Evolutionary conservation across 768 basidiomycete species (phyloP), one percentile per base, ranked within the genome.

Genomic region (Tephrocybe rancida): DNA sequence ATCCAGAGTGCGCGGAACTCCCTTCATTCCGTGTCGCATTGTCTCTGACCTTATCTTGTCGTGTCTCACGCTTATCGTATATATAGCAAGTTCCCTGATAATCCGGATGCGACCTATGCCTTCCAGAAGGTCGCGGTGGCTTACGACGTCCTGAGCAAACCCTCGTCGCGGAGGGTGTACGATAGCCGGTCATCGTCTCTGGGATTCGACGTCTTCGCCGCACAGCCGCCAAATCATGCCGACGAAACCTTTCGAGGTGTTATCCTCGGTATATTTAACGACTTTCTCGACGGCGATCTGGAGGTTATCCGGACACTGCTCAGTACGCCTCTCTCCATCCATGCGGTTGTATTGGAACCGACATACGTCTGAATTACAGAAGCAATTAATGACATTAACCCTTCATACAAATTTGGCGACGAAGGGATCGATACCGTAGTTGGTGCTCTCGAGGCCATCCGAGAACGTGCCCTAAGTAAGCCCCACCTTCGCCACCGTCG

Each of bases 61-160:
- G 34, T 45, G 45, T 56, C 48, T 56, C 50, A 52, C 44, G 38
- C 47, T 59, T 59, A 53, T 22, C 44, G 2, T 58, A 13, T 60
- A 94, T 58, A 13, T 60, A 94, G 92, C 65, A 94, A 93, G 74
- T 93, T 89, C 58, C 89, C 90, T 19, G 69, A 82, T 58, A 85
- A 87, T 62, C 83, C 87, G 4, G 80, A 86, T 42, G 88, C 92
- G 16, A 95, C 92, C 0, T 74, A 82, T 18, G 92, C 92, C 0
- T 95, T 95, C 66, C 92, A 95, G 65, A 89, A 88, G 61, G 87
- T 95, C 3, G 87, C 89, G 5, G 82, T 91, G 14, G 92, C 92
- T 1, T 94, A 93, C 61, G 81, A 88, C 58, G 83, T 90, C 8
- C 83, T 94, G 52, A 87, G 86, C 61, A 85, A 86, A 48, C 88